Evolutionary conservation across 2,329 filamentous ascomycete species (phyloP), one percentile per base, ranked within the genome.

Genomic region (Hymenoscyphus repandus): DNA sequence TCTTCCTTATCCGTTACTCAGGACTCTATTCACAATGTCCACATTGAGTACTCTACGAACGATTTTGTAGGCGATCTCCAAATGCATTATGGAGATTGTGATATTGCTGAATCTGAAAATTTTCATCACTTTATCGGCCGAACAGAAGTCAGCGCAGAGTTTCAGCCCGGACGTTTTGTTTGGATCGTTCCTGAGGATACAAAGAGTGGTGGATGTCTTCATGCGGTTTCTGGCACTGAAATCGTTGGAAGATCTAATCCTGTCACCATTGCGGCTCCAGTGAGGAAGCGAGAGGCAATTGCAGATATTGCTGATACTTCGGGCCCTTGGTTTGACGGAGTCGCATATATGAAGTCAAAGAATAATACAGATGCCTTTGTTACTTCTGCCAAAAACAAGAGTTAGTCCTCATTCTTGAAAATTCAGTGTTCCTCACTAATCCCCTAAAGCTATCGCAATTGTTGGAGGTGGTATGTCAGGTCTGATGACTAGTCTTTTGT

Each of bases 291-390:
- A 39, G 46, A 49, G 30, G 31, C 38, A 7, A 43, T 42, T 13
- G 37, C 46, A 7, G 38, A 45, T 39, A 34, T 42, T 45, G 57
- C 46, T 44, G 57, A 61, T 53, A 49, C 54, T 12, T 50, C 58
- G 61, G 80, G 82, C 0, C 78, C 81, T 1, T 86, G 82, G 82
- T 86, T 85, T 53, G 79, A 85, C 60, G 82, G 81, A 12, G 82
- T 85, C 15, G 74, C 72, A 45, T 74, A 80, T 50, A 72, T 85
- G 38, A 65, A 78, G 54, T 69, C 73, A 22, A 81, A 79, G 59
- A 69, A 80, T 55, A 72, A 78, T 13, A 71, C 72, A 42, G 66
- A 72, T 6, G 71, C 78, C 0, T 78, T 80, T 54, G 78, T 77
- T 5, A 65, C 70, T 3, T 66, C 72, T 6, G 75, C 75, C 31